A percentile compares a stretch with the other conserved stretches of the same genome.
These are phyloP conservation scores for Russula earlei DNA, from an alignment of 768 basidiomycete species.

Conservation along the genomic window DNA sequence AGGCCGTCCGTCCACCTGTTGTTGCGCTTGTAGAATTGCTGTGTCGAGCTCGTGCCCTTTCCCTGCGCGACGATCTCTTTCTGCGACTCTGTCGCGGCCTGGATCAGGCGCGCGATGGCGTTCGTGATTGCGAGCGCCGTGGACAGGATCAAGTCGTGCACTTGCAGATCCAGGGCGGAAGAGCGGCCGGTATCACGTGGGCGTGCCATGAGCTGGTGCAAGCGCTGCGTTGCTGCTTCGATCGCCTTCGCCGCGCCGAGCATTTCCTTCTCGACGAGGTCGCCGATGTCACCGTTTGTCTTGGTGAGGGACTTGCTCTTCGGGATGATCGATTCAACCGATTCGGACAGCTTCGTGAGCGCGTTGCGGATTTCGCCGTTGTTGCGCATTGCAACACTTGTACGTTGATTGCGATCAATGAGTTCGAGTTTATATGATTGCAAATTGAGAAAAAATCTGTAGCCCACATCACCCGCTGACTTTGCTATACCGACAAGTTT, in stretches of 20 bases:
- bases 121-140: constrained; percentile 92
- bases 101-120: constrained; percentile 89
- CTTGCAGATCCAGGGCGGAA: constrained; percentile 87
- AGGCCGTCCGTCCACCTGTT: constrained; percentile 99
- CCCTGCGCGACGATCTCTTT: constrained; percentile 97
- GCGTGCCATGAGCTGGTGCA: constrained; percentile 86
- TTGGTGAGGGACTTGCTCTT: constrained; percentile 73
- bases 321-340: constrained; percentile 78
- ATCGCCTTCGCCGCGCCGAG: constrained; percentile 85
- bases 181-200: constrained; percentile 82
- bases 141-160: constrained; percentile 93
- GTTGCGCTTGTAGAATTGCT: constrained; percentile 99
- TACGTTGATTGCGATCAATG: constrained; percentile 56
- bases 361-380: constrained; percentile 80
- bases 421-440: constrained; percentile 92
- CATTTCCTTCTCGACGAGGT: constrained; percentile 97
- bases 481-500: constrained; percentile 81
- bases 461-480: constrained; percentile 74
- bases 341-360: constrained; percentile 76
- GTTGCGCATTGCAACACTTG: constrained; percentile 82
- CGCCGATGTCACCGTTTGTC: constrained; percentile 87
- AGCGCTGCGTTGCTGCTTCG: constrained; percentile 80
- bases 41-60: constrained; percentile 80
- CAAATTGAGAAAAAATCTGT: constrained; percentile 90
- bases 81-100: constrained; percentile 95